Percentiles rank a stretch among this genome's conserved stretches.
Evolutionary conservation across 805 yeast genomes (phyloP).

Genomic region (Saccharomycopsis babjevae): DNA sequence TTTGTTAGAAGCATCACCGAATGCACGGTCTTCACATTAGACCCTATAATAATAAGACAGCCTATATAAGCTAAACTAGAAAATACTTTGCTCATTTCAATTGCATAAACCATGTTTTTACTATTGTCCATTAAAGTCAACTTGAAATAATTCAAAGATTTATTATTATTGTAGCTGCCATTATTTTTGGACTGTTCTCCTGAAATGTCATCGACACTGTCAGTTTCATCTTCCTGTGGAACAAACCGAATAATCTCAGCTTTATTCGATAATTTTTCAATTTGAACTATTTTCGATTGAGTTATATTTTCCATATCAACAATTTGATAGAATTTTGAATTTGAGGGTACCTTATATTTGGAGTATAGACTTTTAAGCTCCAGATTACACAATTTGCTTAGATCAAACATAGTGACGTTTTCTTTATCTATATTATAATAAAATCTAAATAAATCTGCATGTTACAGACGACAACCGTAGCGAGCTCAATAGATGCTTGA

Average conservation of each 20-base stretch:
- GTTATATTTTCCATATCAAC: constrained; percentile 45
- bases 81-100: constrained; percentile 45
- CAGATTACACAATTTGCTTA: background rate
- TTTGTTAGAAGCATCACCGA: constrained; percentile 31
- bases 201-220: constrained; percentile 15
- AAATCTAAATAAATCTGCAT: too few species aligned
- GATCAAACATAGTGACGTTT: background rate
- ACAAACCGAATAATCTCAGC: constrained; percentile 51
- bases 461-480: too few species aligned
- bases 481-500: too few species aligned
- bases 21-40: constrained; percentile 36
- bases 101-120: constrained; percentile 46
- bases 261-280: constrained; percentile 47
- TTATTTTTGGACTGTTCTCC: constrained; percentile 22
- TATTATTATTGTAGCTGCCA: constrained; percentile 1
- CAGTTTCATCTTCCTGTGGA: constrained; percentile 24
- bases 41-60: constrained; percentile 27
- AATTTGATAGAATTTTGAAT: constrained; percentile 29
- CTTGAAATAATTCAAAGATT: constrained; percentile 32
- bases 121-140: constrained; percentile 45
- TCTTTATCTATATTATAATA: background rate
- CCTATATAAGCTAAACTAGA: constrained; percentile 48
- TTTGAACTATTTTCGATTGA: constrained; percentile 37
- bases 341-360: background rate
- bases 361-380: background rate